phyloP scores from a whole-genome alignment of 73 alveolate species.

The Paraurostyla sp. region DNA sequence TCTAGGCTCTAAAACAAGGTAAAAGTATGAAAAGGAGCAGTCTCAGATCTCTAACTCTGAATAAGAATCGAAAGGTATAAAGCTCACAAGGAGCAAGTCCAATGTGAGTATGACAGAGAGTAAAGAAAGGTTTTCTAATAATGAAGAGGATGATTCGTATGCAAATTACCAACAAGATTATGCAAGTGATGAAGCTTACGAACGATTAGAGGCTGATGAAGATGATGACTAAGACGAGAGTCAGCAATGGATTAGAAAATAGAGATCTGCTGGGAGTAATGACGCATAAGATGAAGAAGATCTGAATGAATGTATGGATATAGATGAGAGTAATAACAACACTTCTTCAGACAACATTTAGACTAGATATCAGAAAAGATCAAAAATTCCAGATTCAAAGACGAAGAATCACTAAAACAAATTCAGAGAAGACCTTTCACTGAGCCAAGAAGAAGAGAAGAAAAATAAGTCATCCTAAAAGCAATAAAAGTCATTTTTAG shows the following conservation, averaged over 20 bases:
- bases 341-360: no score
- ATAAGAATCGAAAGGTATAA: not conserved
- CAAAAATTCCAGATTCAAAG: no score
- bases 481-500: not conserved
- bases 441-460: not conserved
- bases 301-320: not conserved
- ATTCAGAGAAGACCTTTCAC: not conserved
- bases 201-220: not conserved
- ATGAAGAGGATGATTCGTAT: not conserved
- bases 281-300: not conserved
- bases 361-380: no score
- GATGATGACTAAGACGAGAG: not conserved
- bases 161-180: no score
- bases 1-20: not conserved
- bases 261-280: not conserved
- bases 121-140: no score
- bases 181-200: not conserved
- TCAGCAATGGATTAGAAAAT: not conserved
- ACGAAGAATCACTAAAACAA: not conserved
- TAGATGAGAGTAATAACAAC: not conserved
- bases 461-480: not conserved
- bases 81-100: not conserved
- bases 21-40: not conserved
- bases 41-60: not conserved
- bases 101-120: constrained; percentile 43